Conservation (phyloP, 2,329 filamentous ascomycete species). For the Clonostachys byssicola region DNA sequence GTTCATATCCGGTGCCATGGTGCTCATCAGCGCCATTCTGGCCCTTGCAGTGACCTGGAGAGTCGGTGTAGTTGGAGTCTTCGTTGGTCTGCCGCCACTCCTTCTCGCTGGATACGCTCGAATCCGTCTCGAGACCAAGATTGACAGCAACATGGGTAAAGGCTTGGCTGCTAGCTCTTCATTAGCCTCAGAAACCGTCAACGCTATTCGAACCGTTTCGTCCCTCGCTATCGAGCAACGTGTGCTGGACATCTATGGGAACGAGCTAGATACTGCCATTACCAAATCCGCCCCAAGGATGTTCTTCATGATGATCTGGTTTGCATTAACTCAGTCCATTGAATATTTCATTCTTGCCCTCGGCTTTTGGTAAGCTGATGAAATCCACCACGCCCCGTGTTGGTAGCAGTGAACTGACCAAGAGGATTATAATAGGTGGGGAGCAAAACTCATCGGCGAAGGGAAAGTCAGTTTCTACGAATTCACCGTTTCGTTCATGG, state of each 20-base stretch:
- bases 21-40: slow-evolving; percentile 30
- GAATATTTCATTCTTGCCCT: slow-evolving; percentile 23
- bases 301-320: slow-evolving; percentile 12
- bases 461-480: slow-evolving; percentile 29
- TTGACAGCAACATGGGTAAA: slow-evolving; percentile 8
- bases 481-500: slow-evolving; percentile 35
- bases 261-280: slow-evolving; percentile 16
- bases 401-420: too few species aligned
- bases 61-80: slow-evolving; percentile 34
- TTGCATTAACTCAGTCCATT: slow-evolving; percentile 13
- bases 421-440: slow-evolving; percentile 5
- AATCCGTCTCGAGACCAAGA: slow-evolving; percentile 30
- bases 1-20: slow-evolving; percentile 30
- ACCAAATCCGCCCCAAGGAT: slow-evolving; percentile 1
- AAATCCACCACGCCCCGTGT: not conserved
- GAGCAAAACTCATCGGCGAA: slow-evolving; percentile 3
- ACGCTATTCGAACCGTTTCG: slow-evolving; percentile 42
- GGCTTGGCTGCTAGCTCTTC: slow-evolving; percentile 35
- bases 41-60: slow-evolving; percentile 37
- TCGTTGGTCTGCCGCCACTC: slow-evolving; percentile 34
- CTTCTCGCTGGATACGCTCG: slow-evolving; percentile 31
- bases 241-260: slow-evolving; percentile 22
- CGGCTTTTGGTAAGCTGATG: slow-evolving; percentile 33
- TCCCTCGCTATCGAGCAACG: slow-evolving; percentile 28
- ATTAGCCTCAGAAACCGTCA: slow-evolving; percentile 31